These are phyloP conservation scores for Cyclotella baltica DNA, from an alignment of 108 stramenopile species.

Conservation along the genomic window DNA sequence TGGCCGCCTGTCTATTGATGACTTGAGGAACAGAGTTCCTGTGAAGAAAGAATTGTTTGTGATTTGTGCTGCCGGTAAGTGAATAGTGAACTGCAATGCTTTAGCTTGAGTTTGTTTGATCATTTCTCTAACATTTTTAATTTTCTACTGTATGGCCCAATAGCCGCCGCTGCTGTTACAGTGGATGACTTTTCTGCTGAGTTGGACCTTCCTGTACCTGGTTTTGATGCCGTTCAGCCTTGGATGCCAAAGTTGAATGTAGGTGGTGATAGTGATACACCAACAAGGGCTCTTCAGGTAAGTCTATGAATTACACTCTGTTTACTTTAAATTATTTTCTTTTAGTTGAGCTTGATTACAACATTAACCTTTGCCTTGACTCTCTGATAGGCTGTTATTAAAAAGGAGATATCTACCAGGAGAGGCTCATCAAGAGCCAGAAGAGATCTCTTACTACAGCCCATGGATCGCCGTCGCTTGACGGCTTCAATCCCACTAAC, in stretches of 20 bases:
- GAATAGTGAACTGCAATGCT: constrained; percentile 9
- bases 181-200: not conserved
- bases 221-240: constrained; percentile 3
- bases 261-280: not conserved
- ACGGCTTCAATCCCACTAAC: constrained; percentile 26
- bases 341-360: too few species aligned
- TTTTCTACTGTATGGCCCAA: too few species aligned
- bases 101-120: too few species aligned
- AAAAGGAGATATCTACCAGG: not conserved
- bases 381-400: not conserved
- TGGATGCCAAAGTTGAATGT: constrained; percentile 2
- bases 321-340: too few species aligned
- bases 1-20: constrained; percentile 26
- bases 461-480: constrained; percentile 16
- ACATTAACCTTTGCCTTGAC: too few species aligned
- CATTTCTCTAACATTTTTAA: too few species aligned
- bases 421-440: not conserved
- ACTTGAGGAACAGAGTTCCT: constrained; percentile 19
- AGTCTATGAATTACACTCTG: not conserved
- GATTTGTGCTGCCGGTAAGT: constrained; percentile 19
- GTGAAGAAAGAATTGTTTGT: constrained; percentile 38
- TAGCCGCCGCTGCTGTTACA: constrained; percentile 5
- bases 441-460: constrained; percentile 5
- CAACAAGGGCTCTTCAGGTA: not conserved
- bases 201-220: constrained; percentile 4